Evolutionary conservation across 192 early-diverging fungal species (phyloP).

Genomic region (Umbelopsis sp.): DNA sequence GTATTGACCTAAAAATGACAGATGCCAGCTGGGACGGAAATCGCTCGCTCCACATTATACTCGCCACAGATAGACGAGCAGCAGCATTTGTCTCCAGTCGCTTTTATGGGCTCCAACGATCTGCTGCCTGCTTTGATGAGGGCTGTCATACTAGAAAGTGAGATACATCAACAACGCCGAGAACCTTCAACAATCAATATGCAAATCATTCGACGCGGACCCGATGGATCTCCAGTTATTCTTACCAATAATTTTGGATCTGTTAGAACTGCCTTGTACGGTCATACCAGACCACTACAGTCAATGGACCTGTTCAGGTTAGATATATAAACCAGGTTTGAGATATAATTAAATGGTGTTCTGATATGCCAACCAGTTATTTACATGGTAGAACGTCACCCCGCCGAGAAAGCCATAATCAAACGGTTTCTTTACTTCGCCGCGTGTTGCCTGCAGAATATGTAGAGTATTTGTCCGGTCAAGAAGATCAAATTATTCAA

Average conservation of each 20-base stretch:
- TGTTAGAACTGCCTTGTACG: background rate
- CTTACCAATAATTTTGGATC: background rate
- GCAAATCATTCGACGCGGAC: background rate
- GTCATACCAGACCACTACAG: background rate
- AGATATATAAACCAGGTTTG: background rate
- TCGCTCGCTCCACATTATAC: background rate
- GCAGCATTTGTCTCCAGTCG: background rate
- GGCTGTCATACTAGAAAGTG: background rate
- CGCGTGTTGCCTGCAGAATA: background rate
- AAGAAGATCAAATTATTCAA: background rate
- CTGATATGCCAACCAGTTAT: background rate
- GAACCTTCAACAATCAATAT: background rate
- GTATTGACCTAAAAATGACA: background rate
- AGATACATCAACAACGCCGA: background rate
- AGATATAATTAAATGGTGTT: too few relatives aligned
- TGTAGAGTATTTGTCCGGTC: background rate
- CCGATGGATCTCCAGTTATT: background rate
- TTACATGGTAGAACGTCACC: background rate
- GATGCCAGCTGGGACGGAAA: background rate
- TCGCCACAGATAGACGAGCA: background rate
- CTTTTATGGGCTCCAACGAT: background rate
- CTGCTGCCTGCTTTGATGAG: background rate
- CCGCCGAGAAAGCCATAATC: background rate
- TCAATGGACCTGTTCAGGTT: background rate
- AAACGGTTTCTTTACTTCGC: background rate